Evolutionary conservation across 306 rosid species (phyloP), one percentile per base, ranked within the genome.

Genomic region (Pyrus betulifolia): DNA sequence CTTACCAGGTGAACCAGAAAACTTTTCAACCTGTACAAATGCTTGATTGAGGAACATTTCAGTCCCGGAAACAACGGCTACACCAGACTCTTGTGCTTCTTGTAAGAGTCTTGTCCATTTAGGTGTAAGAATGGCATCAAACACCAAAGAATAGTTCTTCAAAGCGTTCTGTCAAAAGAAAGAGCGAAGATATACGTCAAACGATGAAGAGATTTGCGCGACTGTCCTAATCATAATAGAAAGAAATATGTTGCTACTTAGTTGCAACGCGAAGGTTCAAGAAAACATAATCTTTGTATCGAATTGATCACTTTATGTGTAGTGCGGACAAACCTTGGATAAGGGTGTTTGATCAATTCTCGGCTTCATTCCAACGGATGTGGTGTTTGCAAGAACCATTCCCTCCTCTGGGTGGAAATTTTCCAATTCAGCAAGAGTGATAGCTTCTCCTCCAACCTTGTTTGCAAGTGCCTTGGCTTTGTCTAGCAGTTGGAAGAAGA

Each of bases 11-110:
- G 82, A 66, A 30, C 88, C 87, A 40, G 90, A 85, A 76, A 91
- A 91, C 54, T 25, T 88, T 81, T 88, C 86, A 55, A 81, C 86
- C 77, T 88, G 96, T 72, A 75, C 83, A 75, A 85, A 88, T 73
- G 93, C 93, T 87, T 88, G 91, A 72, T 87, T 87, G 67, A 87
- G 77, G 76, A 91, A 86, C 96, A 88, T 91, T 77, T 91, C 91
- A 59, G 88, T 79, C 51, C 96, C 93, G 54, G 77, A 88, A 71
- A 82, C 91, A 38, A 83, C 55, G 18, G 85, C 63, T 23, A 84
- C 90, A 59, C 96, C 91, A 67, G 82, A 69, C 76, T 84, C 93
- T 45, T 84, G 79, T 44, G 96, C 93, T 80, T 91, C 96, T 77
- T 58, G 77, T 55, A 91, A 82, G 82, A 91, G 93, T 65, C 91